Evolutionary conservation across 495 filamentous ascomycete species (phyloP).

Genomic region (Neurospora sp.): DNA sequence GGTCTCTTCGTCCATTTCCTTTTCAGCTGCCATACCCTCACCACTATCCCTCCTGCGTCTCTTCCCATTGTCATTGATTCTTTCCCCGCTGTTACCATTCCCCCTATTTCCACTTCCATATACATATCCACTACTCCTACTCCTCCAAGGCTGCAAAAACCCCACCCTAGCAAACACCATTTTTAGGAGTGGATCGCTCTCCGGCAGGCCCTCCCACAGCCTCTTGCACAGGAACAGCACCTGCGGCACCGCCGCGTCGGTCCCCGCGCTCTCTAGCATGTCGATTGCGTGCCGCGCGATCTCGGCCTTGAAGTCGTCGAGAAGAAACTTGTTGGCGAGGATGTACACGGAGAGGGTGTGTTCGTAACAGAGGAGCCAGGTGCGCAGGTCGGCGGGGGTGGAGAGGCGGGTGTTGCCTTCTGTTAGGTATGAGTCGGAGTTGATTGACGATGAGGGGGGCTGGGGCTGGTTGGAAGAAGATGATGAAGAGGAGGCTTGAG

Average conservation of each 20-base stretch:
- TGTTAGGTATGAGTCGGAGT: slow-evolving; percentile 4
- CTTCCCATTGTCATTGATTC: not conserved
- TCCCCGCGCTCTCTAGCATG: slow-evolving; percentile 36
- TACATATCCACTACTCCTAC: not conserved
- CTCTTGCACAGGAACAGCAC: slow-evolving; percentile 30
- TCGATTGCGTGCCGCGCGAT: slow-evolving; percentile 30
- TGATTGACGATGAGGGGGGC: not conserved
- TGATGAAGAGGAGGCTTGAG: not conserved
- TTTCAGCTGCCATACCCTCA: not conserved
- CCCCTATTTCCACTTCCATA: not conserved
- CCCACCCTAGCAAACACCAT: slow-evolving; percentile 37
- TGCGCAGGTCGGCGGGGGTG: slow-evolving; percentile 28
- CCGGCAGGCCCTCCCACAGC: slow-evolving; percentile 30
- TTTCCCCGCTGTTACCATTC: not conserved
- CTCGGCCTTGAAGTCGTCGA: slow-evolving; percentile 32
- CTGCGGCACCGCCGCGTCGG: slow-evolving; percentile 28
- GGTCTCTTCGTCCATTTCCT: not conserved
- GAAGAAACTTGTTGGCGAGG: slow-evolving; percentile 33
- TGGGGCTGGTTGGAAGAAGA: not conserved
- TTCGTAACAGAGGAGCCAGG: slow-evolving; percentile 36
- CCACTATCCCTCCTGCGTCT: not conserved
- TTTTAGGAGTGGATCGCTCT: slow-evolving; percentile 28
- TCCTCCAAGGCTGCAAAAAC: slow-evolving; percentile 32
- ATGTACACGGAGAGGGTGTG: slow-evolving; percentile 38
- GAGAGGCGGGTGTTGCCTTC: slow-evolving; percentile 20